A percentile compares a stretch with the other conserved stretches of the same genome.
These are phyloP conservation scores for Bipolaris cookei DNA, from an alignment of 2,329 filamentous ascomycete species.

Conservation along the genomic window DNA sequence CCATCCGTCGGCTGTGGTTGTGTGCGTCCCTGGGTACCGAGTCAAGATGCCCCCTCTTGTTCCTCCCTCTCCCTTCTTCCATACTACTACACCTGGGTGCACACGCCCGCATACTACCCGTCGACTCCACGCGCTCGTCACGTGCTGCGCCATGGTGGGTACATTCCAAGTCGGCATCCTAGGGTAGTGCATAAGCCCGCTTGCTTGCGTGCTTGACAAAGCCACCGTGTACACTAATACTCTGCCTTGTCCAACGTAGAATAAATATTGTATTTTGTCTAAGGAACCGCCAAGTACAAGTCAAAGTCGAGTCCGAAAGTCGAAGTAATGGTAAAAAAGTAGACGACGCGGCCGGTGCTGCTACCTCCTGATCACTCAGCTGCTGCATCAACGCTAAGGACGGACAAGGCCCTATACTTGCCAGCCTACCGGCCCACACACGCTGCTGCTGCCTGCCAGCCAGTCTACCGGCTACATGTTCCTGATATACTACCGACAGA, in stretches of 20 bases:
- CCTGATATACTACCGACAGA: conserved; percentile 13
- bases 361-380: conserved; percentile 26
- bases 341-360: conserved; percentile 9
- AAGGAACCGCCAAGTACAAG: conserved; percentile 21
- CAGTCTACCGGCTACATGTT: conserved; percentile 16
- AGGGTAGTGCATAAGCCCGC: conserved; percentile 16
- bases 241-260: conserved; percentile 6
- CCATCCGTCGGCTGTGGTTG: conserved; percentile 1
- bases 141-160: conserved; percentile 14
- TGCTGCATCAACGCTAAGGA: conserved; percentile 38
- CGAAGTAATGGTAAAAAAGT: background rate
- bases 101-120: conserved; percentile 5
- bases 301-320: background rate
- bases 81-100: background rate
- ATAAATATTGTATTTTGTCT: conserved; percentile 26
- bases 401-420: conserved; percentile 24
- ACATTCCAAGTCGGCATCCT: conserved; percentile 8
- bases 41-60: background rate
- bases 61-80: background rate
- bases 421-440: conserved; percentile 6
- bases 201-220: background rate
- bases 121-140: conserved; percentile 13
- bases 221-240: conserved; percentile 1
- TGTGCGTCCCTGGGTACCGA: background rate
- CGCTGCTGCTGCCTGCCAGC: conserved; percentile 13